Evolutionary conservation across 176 grass and related monocot genomes (phyloP), one percentile per base, ranked within the genome.

Genomic region (Zoysia pacifica): DNA sequence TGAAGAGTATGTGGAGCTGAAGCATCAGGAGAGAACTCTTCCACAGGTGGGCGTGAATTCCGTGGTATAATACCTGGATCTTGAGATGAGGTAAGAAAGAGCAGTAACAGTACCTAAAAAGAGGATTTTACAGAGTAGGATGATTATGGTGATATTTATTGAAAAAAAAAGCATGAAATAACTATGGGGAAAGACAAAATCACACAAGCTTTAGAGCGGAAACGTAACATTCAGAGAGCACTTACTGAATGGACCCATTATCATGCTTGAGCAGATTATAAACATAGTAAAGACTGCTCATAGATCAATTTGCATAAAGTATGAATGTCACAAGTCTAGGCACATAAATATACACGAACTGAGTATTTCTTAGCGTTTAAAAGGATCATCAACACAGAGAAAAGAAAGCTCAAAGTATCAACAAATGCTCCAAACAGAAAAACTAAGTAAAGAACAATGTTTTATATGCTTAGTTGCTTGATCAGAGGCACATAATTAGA

Each of bases 11-110:
- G 91, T 78, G 78, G 65, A 62, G 86, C 80, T 72, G 88, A 88
- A 82, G 82, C 65, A 75, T 92, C 82, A 88, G 89, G 85, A 70
- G 89, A 91, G 15, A 90, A 94, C 77, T 93, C 95, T 84, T 94
- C 92, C 70, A 91, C 88, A 62, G 92, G 90, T 78, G 92, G 96
- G 78, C 93, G 92, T 48, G 83, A 89, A 83, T 91, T 91, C 75
- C 90, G 78, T 71, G 96, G 92, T 81, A 98, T 75, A 80, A 95
- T 89, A 83, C 96, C 92, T 69, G 96, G 92, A 87, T 98, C 96
- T 82, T 93, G 87, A 81, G 90, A 83, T 80, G 96, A 98, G 53
- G 92, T 95, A 81, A 98, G 80, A 72, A 95, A 82, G 72, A 98
- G 88, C 85, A 98, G 88, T 75, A 89, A 63, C 82, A 98, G 86